phyloP scores from a whole-genome alignment of 2,329 filamentous ascomycete genomes.

The Amauroascus niger region DNA sequence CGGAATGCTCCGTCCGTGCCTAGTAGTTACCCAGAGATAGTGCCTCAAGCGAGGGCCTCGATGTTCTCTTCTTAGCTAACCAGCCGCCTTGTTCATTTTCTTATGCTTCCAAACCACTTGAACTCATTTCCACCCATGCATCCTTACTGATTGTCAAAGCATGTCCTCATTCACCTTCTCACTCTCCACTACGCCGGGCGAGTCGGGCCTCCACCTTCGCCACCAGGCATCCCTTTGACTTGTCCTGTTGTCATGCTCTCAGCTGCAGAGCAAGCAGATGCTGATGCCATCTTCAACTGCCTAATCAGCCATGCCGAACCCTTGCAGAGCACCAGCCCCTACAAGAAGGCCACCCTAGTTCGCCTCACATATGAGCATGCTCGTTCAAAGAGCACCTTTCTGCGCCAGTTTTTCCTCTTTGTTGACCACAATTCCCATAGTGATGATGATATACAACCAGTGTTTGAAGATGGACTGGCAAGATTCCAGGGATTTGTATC shows the following conservation, averaged over 20 bases:
- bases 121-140: no score
- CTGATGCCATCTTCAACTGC: conserved; percentile 8
- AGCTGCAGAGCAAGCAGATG: neutral
- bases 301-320: conserved; percentile 18
- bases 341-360: conserved; percentile 19
- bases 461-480: conserved; percentile 4
- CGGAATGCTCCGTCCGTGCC: no score
- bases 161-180: neutral
- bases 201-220: no score
- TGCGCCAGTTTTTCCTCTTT: conserved; percentile 12
- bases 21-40: no score
- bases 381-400: conserved; percentile 12
- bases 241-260: neutral
- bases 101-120: no score
- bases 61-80: neutral
- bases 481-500: conserved; percentile 1
- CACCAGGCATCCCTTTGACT: no score
- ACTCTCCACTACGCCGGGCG: neutral
- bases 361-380: conserved; percentile 18
- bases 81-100: neutral
- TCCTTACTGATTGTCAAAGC: neutral
- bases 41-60: no score
- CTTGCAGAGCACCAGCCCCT: conserved; percentile 16
- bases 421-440: neutral
- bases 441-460: conserved; percentile 5